These are phyloP conservation scores for Choricystis sp. DNA, from an alignment of 139 green algal species.

Conservation along the genomic window DNA sequence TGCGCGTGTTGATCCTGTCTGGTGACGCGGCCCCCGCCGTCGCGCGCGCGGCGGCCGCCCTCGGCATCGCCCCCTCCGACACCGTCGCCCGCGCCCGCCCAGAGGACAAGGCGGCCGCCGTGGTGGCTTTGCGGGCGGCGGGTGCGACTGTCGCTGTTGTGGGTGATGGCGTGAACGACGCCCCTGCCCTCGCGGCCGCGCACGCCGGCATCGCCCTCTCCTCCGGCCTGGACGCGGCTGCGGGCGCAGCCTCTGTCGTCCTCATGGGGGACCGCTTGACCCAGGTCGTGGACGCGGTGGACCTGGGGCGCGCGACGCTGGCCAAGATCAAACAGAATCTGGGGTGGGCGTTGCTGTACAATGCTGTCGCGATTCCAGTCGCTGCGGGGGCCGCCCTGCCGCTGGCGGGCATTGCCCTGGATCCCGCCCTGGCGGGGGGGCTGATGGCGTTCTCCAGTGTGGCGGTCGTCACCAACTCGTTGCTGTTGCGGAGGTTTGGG, in stretches of 20 bases:
- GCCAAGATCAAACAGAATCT: constrained; percentile 89
- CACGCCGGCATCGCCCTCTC: constrained; percentile 65
- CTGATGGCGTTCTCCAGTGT: constrained; percentile 85
- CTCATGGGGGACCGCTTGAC: constrained; percentile 77
- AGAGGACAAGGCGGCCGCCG: constrained; percentile 26
- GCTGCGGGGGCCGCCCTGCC: constrained; percentile 77
- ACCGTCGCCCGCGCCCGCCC: constrained; percentile 27
- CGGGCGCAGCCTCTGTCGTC: constrained; percentile 67
- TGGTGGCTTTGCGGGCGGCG: constrained; percentile 17
- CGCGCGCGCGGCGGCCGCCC: constrained; percentile 27
- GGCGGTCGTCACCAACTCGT: constrained; percentile 74
- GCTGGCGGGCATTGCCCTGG: constrained; percentile 52
- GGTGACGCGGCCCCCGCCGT: constrained; percentile 52
- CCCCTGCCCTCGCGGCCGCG: constrained; percentile 65
- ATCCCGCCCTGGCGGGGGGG: constrained; percentile 56
- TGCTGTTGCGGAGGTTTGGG: constrained; percentile 44
- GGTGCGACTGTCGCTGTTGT: constrained; percentile 75
- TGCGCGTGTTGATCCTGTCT: constrained; percentile 52
- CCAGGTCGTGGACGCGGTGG: constrained; percentile 61
- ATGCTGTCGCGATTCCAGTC: constrained; percentile 77
- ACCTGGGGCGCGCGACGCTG: constrained; percentile 55
- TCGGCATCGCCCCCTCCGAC: constrained; percentile 26
- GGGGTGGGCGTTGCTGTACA: constrained; percentile 85
- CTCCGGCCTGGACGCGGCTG: constrained; percentile 52
- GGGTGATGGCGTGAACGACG: constrained; percentile 94